phyloP scores from a whole-genome alignment of 2,329 filamentous ascomycete species.

The Trichoderma sp. region DNA sequence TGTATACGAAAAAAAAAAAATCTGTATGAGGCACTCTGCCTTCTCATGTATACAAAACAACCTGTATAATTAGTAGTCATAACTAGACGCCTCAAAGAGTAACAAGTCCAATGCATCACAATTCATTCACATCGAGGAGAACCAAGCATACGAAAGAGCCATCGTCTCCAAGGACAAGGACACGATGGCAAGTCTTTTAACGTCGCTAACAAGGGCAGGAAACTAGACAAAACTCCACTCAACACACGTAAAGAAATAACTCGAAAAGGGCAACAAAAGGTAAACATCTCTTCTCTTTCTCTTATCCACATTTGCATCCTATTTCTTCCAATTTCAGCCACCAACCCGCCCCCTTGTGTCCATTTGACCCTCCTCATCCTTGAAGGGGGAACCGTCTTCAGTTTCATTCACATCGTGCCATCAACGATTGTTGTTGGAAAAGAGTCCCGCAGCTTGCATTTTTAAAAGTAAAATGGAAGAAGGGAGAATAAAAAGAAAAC shows the following conservation, averaged over 20 bases:
- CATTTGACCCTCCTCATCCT: background rate
- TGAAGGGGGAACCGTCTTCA: background rate
- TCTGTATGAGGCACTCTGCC: background rate
- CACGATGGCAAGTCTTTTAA: slow-evolving; percentile 2
- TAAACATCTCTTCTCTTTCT: slow-evolving; percentile 7
- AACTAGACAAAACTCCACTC: background rate
- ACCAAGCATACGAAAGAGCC: background rate
- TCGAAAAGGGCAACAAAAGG: background rate
- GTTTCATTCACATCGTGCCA: background rate
- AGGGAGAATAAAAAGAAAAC: background rate
- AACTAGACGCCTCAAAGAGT: background rate
- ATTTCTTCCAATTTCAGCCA: background rate
- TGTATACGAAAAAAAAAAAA: background rate
- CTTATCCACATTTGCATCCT: slow-evolving; percentile 6
- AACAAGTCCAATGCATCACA: background rate
- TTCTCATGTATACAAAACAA: background rate
- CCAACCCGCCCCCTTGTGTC: background rate
- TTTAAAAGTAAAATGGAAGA: background rate
- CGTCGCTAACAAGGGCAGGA: background rate
- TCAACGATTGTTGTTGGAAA: background rate
- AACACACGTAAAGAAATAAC: background rate
- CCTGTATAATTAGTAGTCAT: background rate
- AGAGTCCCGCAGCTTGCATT: background rate
- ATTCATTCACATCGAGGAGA: background rate
- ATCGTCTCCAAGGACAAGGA: background rate